Percentiles rank a stretch among this genome's conserved stretches.
These are phyloP conservation scores for Arthrinium phaeospermum DNA, from an alignment of 2,329 filamentous ascomycete genomes.

Conservation along the genomic window DNA sequence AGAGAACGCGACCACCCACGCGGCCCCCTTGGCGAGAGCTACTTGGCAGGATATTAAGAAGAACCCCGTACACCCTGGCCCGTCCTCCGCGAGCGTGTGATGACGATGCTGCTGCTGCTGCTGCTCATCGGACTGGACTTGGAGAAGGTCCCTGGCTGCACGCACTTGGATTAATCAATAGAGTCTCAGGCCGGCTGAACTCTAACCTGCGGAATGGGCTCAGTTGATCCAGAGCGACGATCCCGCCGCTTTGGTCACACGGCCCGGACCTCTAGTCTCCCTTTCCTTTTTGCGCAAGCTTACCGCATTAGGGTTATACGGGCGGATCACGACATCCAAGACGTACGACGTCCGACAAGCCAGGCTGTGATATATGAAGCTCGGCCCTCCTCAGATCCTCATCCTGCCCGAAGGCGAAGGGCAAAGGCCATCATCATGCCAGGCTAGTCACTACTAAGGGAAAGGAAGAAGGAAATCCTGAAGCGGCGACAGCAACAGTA, in stretches of 20 bases:
- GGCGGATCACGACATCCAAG: neutral
- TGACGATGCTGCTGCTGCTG: no score
- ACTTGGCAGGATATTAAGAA: neutral
- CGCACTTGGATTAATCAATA: neutral
- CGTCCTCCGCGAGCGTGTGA: neutral
- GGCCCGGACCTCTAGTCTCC: slow-evolving; percentile 9
- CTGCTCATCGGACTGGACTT: neutral
- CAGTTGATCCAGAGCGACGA: neutral
- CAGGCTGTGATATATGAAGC: neutral
- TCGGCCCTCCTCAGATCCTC: neutral
- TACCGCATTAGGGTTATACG: neutral
- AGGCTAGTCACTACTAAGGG: neutral
- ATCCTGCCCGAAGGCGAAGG: neutral
- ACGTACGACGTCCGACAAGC: neutral
- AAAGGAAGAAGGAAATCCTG: neutral
- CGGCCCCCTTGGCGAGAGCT: neutral
- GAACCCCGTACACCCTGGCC: neutral
- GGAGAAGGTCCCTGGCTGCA: neutral
- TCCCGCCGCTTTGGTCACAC: slow-evolving; percentile 4
- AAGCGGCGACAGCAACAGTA: no score
- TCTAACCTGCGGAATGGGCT: slow-evolving; percentile 1
- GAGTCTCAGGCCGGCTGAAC: neutral
- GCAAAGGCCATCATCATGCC: neutral
- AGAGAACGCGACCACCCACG: neutral
- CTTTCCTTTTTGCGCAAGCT: neutral